Base-by-base conservation (phyloP, 192 early-diverging fungal genomes). In the Irineochytrium annulatum region DNA sequence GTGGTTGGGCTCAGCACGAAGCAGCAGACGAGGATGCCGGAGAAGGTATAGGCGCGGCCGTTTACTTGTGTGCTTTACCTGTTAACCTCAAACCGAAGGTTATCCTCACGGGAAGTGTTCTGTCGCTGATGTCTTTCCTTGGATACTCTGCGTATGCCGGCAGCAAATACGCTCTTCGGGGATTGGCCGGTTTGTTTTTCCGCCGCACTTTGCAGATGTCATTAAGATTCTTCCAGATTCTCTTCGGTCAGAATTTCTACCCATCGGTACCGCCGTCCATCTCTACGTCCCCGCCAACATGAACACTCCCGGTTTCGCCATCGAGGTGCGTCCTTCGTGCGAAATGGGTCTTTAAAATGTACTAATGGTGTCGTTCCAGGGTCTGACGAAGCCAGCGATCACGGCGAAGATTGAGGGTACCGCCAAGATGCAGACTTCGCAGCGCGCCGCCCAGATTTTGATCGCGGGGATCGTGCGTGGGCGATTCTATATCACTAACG, bases 211-310 rank as follows among this genome's bases (percentile, higher is more conserved):
- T n/a, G n/a, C n/a, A n/a, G n/a, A n/a, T n/a, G n/a, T n/a, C n/a
- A n/a, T n/a, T n/a, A n/a, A n/a, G n/a, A n/a, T n/a, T n/a, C n/a
- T n/a, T n/a, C n/a, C n/a, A n/a, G n/a, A 77, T 14, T 48, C 33
- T 8, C 55, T 80, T 8, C 63, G 78, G 35, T 54, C 49, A 30
- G 78, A 80, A 61, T 37, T 80, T 30, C 22, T 51, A 24, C 54
- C 69, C 20, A 53, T 73, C 28, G 63, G 67, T 17, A 46, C 72
- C 55, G 49, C 60, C 20, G 73, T 80, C 13, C 75, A 77, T 27
- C 31, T 68, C n/a, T 73, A 62, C 49, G 54, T 69, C 35, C 76
- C 76, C 4, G 73, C 71, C 39, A 77, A 74, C 67, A 80, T 80
- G 33, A 69, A 67, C 67, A 73, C 78, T 26, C 72, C 72, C 16